phyloP scores from a whole-genome alignment of 2,329 filamentous ascomycete genomes.

The Cryphonectria radicalis region DNA sequence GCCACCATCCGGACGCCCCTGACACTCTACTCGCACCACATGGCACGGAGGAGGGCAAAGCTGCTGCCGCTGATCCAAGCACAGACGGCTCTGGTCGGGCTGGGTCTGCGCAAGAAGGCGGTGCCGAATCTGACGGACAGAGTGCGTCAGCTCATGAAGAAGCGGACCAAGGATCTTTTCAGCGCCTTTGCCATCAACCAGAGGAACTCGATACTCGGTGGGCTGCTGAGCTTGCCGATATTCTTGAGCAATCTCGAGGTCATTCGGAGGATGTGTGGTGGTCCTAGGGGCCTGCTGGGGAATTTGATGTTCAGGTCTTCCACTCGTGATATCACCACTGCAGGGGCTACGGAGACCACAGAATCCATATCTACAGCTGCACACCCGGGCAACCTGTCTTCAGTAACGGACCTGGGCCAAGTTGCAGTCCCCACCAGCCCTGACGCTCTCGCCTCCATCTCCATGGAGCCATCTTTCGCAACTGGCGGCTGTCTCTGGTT shows the following conservation, averaged over 20 bases:
- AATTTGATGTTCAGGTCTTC: conserved; percentile 35
- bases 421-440: conserved; percentile 29
- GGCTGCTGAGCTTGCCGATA: conserved; percentile 48
- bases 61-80: conserved; percentile 40
- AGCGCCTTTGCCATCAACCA: conserved; percentile 21
- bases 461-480: conserved; percentile 42
- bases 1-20: conserved; percentile 52
- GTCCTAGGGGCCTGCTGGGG: conserved; percentile 43
- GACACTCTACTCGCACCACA: conserved; percentile 43
- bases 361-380: not conserved
- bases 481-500: conserved; percentile 61
- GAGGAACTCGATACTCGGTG: conserved; percentile 36
- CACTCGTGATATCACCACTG: not conserved
- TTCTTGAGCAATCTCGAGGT: conserved; percentile 57
- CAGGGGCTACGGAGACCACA: conserved; percentile 14
- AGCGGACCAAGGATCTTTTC: conserved; percentile 23
- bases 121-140: conserved; percentile 32
- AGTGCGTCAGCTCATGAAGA: conserved; percentile 36
- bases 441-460: conserved; percentile 13
- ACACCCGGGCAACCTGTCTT: not conserved
- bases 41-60: conserved; percentile 37
- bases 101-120: conserved; percentile 30
- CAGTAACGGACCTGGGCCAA: conserved; percentile 34
- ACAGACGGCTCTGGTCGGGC: conserved; percentile 38
- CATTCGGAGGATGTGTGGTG: conserved; percentile 52